phyloP scores from a whole-genome alignment of 1,139 yeast species.

The Meyerozyma carpophila region DNA sequence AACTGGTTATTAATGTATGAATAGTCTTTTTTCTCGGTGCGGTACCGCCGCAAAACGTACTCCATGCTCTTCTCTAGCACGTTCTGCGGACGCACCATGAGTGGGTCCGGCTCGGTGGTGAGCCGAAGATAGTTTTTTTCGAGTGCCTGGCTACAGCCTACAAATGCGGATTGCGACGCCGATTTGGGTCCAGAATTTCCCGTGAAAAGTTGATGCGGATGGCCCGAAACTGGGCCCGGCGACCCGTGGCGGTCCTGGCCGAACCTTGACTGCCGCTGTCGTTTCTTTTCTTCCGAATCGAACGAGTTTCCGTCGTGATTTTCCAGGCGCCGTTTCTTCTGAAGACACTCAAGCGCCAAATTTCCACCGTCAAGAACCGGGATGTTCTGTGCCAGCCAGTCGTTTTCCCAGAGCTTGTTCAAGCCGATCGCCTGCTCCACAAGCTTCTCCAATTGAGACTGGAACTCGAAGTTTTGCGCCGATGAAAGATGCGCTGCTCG shows the following conservation, averaged over 20 bases:
- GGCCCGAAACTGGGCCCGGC: not conserved
- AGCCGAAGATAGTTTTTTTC: conserved; percentile 79
- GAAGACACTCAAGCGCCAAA: conserved; percentile 11
- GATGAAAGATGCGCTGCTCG: conserved; percentile 15
- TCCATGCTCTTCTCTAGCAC: conserved; percentile 57
- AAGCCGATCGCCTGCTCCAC: conserved; percentile 47
- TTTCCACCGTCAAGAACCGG: conserved; percentile 42
- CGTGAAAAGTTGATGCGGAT: too few relatives aligned
- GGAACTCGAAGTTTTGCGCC: conserved; percentile 18
- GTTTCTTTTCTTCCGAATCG: not conserved
- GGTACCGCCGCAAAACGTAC: conserved; percentile 51
- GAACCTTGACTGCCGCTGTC: conserved; percentile 1
- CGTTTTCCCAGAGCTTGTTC: conserved; percentile 44
- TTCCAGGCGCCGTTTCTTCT: not conserved
- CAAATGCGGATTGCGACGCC: conserved; percentile 22
- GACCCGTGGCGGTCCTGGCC: not conserved
- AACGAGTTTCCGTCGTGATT: not conserved
- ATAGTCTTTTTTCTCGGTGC: conserved; percentile 49
- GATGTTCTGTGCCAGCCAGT: conserved; percentile 55
- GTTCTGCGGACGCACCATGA: conserved; percentile 66
- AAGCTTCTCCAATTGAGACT: conserved; percentile 41
- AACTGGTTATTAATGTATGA: conserved; percentile 83
- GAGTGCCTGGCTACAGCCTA: conserved; percentile 60
- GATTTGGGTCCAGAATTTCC: not conserved
- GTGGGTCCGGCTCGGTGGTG: conserved; percentile 90